Percentiles rank a stretch among this genome's conserved stretches.
Conservation (phyloP, 352 stramenopile genomes). For the Phytophthora ohioensis region DNA sequence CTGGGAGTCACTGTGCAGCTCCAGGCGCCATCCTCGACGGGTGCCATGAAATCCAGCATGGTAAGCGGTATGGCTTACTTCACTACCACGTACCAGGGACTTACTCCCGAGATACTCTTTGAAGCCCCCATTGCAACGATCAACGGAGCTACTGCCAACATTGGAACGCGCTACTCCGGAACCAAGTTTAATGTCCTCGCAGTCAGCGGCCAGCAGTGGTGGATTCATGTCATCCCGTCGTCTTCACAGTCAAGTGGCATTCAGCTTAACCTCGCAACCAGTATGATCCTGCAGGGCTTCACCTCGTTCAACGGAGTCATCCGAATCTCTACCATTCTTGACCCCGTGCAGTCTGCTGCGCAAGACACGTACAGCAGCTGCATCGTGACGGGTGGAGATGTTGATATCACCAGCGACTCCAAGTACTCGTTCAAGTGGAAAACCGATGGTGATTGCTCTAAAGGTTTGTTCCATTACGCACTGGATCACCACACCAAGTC, state of each 20-base stretch:
- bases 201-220: constrained; percentile 65
- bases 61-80: constrained; percentile 84
- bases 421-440: constrained; percentile 72
- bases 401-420: constrained; percentile 52
- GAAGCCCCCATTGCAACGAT: constrained; percentile 63
- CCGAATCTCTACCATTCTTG: constrained; percentile 52
- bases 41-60: constrained; percentile 54
- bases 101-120: constrained; percentile 63
- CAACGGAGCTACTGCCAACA: constrained; percentile 46
- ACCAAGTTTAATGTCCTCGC: constrained; percentile 61
- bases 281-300: constrained; percentile 48
- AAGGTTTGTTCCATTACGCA: constrained; percentile 70
- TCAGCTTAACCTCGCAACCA: constrained; percentile 52
- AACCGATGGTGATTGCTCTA: constrained; percentile 59
- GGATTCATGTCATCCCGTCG: constrained; percentile 56
- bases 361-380: constrained; percentile 77
- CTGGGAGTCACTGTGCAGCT: constrained; percentile 68
- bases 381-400: constrained; percentile 57
- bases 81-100: constrained; percentile 56
- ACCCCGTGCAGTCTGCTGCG: constrained; percentile 48
- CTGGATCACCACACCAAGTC: constrained; percentile 67
- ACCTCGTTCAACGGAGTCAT: constrained; percentile 54
- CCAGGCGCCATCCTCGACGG: constrained; percentile 29
- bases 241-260: constrained; percentile 30
- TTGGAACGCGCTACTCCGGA: constrained; percentile 42